phyloP scores from a whole-genome alignment of 371 early-diverging fungal species.

The Apophysomyces elegans region DNA sequence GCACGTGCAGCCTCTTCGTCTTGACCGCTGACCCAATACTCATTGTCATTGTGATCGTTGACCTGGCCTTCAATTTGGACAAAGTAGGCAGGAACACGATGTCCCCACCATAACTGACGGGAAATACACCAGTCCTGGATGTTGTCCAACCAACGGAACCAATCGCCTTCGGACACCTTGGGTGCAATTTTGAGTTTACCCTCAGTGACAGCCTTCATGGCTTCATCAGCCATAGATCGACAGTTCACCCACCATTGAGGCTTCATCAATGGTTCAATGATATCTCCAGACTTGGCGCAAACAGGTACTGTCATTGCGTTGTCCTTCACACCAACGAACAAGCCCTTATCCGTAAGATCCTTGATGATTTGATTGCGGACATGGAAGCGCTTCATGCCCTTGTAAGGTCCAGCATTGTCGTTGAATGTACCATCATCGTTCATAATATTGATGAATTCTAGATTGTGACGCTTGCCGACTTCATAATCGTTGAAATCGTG shows the following conservation, averaged over 20 bases:
- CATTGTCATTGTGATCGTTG: constrained; percentile 53
- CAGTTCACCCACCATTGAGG: constrained; percentile 99
- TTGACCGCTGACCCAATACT: constrained; percentile 91
- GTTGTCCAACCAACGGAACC: constrained; percentile 97
- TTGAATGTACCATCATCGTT: constrained; percentile 97
- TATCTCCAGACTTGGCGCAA: constrained; percentile 93
- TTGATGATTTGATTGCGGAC: constrained; percentile 90
- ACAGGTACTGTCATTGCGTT: constrained; percentile 97
- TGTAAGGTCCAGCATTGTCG: constrained; percentile 85
- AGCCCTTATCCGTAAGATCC: constrained; percentile 85
- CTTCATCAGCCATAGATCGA: constrained; percentile 88
- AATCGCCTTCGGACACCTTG: constrained; percentile 88
- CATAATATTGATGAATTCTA: constrained; percentile 93
- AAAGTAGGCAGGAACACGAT: constrained; percentile 98
- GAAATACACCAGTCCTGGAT: constrained; percentile 97
- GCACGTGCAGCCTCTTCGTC: constrained; percentile 79
- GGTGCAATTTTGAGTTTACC: constrained; percentile 93
- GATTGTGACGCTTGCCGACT: constrained; percentile 95
- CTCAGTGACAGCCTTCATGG: constrained; percentile 85
- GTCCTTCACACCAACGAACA: constrained; percentile 87
- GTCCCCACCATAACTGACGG: constrained; percentile 99
- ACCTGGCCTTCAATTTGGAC: constrained; percentile 65
- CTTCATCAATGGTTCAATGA: constrained; percentile 98
- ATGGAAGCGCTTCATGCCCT: constrained; percentile 96
- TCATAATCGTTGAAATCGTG: constrained; percentile 99